Percentiles rank a stretch among this genome's conserved stretches.
phyloP scores from a whole-genome alignment of 2,329 filamentous ascomycete genomes.

The Pyricularia grisea region DNA sequence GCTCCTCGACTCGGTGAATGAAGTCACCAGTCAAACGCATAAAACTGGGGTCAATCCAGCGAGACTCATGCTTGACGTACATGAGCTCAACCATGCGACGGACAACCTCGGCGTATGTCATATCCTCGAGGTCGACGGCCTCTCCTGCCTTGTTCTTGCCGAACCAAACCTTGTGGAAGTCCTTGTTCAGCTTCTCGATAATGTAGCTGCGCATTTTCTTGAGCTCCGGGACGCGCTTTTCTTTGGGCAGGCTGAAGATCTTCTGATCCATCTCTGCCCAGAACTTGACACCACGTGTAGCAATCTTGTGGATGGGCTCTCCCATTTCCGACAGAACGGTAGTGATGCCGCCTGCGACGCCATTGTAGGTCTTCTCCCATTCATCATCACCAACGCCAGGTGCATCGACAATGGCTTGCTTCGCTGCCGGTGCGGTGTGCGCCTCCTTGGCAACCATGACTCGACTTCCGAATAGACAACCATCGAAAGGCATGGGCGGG shows the following conservation, averaged over 20 bases:
- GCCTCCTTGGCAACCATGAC: conserved; percentile 95
- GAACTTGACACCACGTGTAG: conserved; percentile 89
- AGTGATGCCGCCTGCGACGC: conserved; percentile 83
- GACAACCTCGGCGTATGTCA: conserved; percentile 87
- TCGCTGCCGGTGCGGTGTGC: conserved; percentile 76
- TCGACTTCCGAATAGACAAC: conserved; percentile 80
- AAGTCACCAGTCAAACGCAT: conserved; percentile 84
- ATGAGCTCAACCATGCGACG: conserved; percentile 82
- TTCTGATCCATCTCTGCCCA: conserved; percentile 99
- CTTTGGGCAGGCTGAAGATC: conserved; percentile 93
- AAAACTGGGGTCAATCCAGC: conserved; percentile 86
- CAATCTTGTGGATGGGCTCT: conserved; percentile 97
- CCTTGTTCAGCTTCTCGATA: conserved; percentile 90
- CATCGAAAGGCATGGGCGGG: conserved; percentile 89
- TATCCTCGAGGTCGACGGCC: conserved; percentile 83
- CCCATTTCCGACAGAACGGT: conserved; percentile 99
- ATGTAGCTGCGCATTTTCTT: conserved; percentile 86
- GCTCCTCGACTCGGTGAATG: conserved; percentile 93
- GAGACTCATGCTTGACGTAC: conserved; percentile 81
- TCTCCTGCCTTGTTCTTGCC: conserved; percentile 73
- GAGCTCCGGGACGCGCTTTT: conserved; percentile 79
- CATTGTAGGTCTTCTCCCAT: conserved; percentile 93
- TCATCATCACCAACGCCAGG: conserved; percentile 70
- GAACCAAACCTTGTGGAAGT: conserved; percentile 97
- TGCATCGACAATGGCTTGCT: conserved; percentile 83